Percentiles rank a stretch among this genome's conserved stretches.
Conservation (phyloP, 176 grass and related monocot species). For the Oropetium thomaeum region DNA sequence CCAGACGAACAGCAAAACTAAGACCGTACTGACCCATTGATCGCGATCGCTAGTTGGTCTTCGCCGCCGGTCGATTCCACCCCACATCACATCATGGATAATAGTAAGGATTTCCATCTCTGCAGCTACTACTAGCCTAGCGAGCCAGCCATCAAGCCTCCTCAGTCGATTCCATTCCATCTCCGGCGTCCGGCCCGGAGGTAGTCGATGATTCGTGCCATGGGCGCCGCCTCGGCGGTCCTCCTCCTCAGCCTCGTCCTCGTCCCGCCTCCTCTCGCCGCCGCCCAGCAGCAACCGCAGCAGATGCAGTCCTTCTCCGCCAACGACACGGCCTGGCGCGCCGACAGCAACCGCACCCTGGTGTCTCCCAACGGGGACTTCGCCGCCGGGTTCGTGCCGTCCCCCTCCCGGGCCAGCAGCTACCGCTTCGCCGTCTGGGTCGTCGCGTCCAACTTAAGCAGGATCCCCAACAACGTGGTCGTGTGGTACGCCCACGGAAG, state of each 20-base stretch:
- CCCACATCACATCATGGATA: not conserved
- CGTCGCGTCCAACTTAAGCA: not conserved
- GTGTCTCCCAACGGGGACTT: constrained; percentile 32
- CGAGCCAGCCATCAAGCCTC: not conserved
- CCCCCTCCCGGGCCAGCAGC: not conserved
- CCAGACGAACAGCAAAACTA: not conserved
- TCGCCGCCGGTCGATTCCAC: not conserved
- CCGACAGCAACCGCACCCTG: constrained; percentile 40
- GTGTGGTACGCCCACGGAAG: constrained; percentile 35
- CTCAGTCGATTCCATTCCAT: not conserved
- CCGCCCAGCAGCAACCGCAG: not conserved
- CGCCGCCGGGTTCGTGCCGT: constrained; percentile 54
- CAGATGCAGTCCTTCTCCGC: constrained; percentile 22
- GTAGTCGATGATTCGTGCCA: not conserved
- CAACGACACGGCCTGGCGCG: constrained; percentile 42
- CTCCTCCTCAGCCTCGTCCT: not conserved
- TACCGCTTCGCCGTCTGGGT: constrained; percentile 76
- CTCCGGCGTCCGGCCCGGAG: not conserved
- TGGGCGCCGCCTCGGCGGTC: not conserved
- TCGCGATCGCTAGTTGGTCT: not conserved
- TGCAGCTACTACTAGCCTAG: not conserved
- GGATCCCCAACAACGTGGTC: not conserved
- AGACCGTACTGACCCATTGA: not conserved
- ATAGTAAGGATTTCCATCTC: not conserved
- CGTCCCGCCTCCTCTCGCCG: constrained; percentile 12